Base-by-base conservation (phyloP, 2,329 filamentous ascomycete species). In the Penicillium sp. region DNA sequence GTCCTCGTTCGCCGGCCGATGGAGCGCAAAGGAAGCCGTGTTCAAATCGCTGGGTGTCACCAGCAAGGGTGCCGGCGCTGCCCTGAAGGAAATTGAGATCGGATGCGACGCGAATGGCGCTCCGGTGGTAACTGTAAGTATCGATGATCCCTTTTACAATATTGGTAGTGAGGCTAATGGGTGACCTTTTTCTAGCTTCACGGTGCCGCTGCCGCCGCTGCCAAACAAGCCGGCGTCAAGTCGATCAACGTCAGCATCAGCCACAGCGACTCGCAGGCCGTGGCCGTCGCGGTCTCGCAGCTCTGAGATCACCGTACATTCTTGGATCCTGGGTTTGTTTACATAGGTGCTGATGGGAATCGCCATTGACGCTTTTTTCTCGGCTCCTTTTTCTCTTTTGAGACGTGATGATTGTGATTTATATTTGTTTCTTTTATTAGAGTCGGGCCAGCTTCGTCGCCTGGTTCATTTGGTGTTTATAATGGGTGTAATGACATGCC, bases 1-100 rank as follows among this genome's bases (percentile, higher is more conserved):
- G 65, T 87, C 90, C 56, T 94, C 89, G 42, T 98, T 96, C 71
- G 89, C 91, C 4, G 93, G 93, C 40, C 84, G 89, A 58, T 98
- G 93, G 93, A 91, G 86, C 62, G 93, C 93, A 28, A 98, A 98
- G 76, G 93, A 98, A 44, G 93, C 93, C 23, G 90, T 98, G 0
- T 98, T 98, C 79, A 98, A 98, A 81, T 89, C 88, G 29, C 77
- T 98, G 11, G 89, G 90, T 57, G 90, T 97, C 10, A 74, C 79
- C 59, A 86, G 90, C 70, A 84, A 87, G 72, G 93, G 93, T 51
- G 90, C 86, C 8, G 93, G 94, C 55, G 91, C 93, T 49, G 78
- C 89, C 13, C 71, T 98, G 71, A 93, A 85, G 76, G 90, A 97
- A 34, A 98, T 98, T 74, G 94, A 98, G 74, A 91, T 98, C 60